These are phyloP conservation scores for Capsicum baccatum DNA, from an alignment of 257 asterid species.

Conservation along the genomic window DNA sequence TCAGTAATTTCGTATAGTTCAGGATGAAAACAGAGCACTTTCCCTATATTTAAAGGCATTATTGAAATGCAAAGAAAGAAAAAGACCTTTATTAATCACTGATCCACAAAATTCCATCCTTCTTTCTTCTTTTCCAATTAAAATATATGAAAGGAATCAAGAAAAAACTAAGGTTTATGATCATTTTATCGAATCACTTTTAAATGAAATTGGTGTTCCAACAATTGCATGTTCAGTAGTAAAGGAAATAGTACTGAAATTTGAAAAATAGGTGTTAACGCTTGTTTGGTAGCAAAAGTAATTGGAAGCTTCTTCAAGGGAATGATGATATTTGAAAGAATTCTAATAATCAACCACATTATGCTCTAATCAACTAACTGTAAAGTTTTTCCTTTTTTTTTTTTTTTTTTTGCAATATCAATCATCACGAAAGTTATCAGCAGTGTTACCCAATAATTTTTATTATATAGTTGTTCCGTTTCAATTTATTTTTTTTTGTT, in stretches of 20 bases:
- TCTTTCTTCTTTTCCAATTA: not conserved
- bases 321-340: not conserved
- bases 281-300: not conserved
- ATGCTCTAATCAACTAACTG: slow-evolving; percentile 10
- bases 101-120: not conserved
- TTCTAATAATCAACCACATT: not conserved
- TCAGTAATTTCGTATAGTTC: too few relatives aligned
- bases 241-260: not conserved
- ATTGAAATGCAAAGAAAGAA: not conserved
- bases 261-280: not conserved
- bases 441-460: not conserved
- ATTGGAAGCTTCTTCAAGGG: not conserved
- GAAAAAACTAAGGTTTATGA: not conserved
- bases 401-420: not conserved
- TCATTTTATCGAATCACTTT: too few relatives aligned
- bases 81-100: not conserved
- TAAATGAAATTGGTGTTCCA: too few relatives aligned
- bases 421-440: not conserved
- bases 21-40: too few relatives aligned
- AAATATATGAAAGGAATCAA: not conserved
- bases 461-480: not conserved
- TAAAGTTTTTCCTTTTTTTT: not conserved
- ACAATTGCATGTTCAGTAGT: too few relatives aligned
- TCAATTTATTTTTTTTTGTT: too few relatives aligned
- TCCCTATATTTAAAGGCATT: not conserved